These are phyloP conservation scores for Phoma sp. DNA, from an alignment of 2,329 filamentous ascomycete species.

Conservation along the genomic window DNA sequence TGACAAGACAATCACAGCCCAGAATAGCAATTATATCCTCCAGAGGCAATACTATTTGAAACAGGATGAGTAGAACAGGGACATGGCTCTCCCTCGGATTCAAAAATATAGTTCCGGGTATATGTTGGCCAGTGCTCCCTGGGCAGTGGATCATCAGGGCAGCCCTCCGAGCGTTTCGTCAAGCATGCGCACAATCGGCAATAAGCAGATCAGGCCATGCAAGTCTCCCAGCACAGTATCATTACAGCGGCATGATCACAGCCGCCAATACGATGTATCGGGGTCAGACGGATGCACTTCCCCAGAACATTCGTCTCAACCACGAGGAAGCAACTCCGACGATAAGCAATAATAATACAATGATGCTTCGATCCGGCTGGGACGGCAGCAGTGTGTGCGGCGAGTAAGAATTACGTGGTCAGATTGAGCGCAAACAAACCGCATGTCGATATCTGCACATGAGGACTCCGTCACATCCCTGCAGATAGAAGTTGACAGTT, in stretches of 20 bases:
- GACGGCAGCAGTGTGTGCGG: constrained; percentile 3
- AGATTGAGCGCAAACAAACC: neutral
- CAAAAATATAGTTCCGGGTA: neutral
- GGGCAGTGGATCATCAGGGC: neutral
- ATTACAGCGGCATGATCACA: constrained; percentile 5
- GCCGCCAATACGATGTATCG: constrained; percentile 3
- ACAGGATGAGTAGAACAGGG: neutral
- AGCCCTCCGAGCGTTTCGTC: neutral
- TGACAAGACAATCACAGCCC: neutral
- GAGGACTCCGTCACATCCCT: neutral
- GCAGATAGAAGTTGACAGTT: neutral
- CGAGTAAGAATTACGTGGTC: neutral
- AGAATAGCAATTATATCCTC: constrained; percentile 7
- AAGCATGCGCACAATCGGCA: constrained; percentile 4
- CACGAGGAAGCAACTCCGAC: constrained; percentile 12
- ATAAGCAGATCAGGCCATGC: constrained; percentile 2
- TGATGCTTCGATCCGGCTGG: constrained; percentile 10
- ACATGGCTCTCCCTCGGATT: neutral
- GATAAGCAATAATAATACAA: neutral
- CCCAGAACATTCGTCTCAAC: constrained; percentile 11
- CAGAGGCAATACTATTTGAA: constrained; percentile 2
- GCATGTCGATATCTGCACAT: neutral
- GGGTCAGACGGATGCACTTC: constrained; percentile 1
- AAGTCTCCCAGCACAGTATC: constrained; percentile 1
- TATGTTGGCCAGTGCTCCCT: neutral